These are phyloP conservation scores for Mucor sp. DNA, from an alignment of 371 early-diverging fungal genomes.

Conservation along the genomic window DNA sequence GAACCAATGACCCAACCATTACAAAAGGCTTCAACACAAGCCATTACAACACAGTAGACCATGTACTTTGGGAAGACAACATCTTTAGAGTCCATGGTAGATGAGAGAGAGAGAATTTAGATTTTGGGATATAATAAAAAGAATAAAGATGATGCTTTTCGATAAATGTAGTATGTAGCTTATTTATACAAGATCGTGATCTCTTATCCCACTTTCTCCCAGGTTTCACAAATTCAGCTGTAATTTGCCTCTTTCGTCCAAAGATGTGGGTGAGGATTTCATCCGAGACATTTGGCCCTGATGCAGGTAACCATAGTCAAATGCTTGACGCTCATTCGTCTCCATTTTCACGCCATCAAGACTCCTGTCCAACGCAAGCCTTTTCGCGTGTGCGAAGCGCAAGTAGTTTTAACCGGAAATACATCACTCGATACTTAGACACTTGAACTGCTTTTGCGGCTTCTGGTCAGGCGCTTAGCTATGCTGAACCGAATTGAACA, in stretches of 20 bases:
- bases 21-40: slow-evolving; percentile 39
- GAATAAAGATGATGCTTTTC: too few species aligned
- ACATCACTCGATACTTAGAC: not conserved
- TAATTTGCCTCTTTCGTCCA: not conserved
- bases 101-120: not conserved
- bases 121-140: not conserved
- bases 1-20: slow-evolving; percentile 50
- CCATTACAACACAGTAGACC: slow-evolving; percentile 42
- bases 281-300: not conserved
- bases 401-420: not conserved
- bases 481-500: too few species aligned
- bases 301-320: not conserved
- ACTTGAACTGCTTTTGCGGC: not conserved
- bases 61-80: slow-evolving; percentile 36
- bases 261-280: slow-evolving; percentile 1
- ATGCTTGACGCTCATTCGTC: not conserved
- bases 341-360: not conserved
- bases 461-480: not conserved
- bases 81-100: slow-evolving; percentile 42
- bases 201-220: not conserved
- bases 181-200: not conserved
- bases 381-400: not conserved
- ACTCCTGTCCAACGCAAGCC: not conserved
- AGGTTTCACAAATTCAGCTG: not conserved
- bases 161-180: not conserved